Evolutionary conservation across 768 basidiomycete genomes (phyloP), one percentile per base, ranked within the genome.

Genomic region (Tricholoma saponaceum): DNA sequence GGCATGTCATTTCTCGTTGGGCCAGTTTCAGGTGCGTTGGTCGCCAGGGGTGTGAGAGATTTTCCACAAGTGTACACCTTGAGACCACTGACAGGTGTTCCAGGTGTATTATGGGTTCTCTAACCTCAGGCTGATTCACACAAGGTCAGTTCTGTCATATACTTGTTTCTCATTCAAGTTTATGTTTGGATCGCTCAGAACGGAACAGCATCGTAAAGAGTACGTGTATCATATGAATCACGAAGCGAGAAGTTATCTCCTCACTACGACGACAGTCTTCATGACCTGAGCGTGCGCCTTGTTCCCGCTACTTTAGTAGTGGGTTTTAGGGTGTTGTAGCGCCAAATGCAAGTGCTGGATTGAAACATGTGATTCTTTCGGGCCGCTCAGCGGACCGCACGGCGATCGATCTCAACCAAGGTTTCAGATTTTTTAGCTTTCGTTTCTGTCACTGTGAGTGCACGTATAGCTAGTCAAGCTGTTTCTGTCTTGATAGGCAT

Each of bases 51-150:
- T 60, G 86, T 84, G 69, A 65, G 80, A 57, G 37, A 49, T 23
- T 50, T 6, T 26, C 18, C 23, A 2, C 3, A 4, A 44, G 20
- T 25, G 44, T 25, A 10, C 43, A 32, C 22, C 55, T 41, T 8
- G 22, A 44, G 41, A 22, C 37, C 25, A 52, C 35, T 25, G 35
- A 33, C 16, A 9, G 8, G n/a, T 23, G 18, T 20, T 22, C 28
- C 60, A 85, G 86, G 75, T 87, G 5, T 89, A 88, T 70, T 88
- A 88, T 68, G 86, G 85, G 22, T 85, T 88, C 66, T 87, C 86
- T 2, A 83, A 79, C 63, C 12, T 35, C 28, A 30, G 28, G n/a
- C 65, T 86, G 68, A 85, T 88, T 50, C 78, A 81, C 51, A 79
- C 79, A 46, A 77, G 77, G 86, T 84, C 53, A 39, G 77, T 20